Evolutionary conservation across 176 grass and related monocot species (phyloP), one percentile per base, ranked within the genome.

Genomic region (Dendrocalamus sinicus): DNA sequence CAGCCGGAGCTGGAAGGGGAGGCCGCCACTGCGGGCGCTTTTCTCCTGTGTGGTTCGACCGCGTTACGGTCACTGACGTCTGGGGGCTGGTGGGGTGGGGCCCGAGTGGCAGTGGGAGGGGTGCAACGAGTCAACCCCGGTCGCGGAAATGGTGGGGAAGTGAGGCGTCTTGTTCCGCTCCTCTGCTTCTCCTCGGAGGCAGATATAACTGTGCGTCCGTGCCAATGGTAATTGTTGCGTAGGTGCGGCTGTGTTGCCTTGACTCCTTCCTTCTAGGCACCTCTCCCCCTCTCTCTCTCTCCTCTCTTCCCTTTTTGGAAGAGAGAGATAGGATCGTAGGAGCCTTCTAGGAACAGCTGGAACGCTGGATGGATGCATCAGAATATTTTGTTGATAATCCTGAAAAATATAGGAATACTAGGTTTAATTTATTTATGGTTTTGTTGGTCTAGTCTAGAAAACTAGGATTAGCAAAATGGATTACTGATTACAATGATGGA

Each of bases 1-100:
- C 9, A 77, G 75, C 80, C 81, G 85, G 89, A 76, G 76, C 62
- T 47, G 89, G 76, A 54, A 69, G 85, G 57, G 77, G 37, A 61
- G 15, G 50, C 51, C 8, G 72, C 63, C 35, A 69, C 60, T 14
- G 68, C 69, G 51, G 20, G 22, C 14, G 17, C 39, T 22, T 17
- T 70, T 30, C 79, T 24, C 24, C 52, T 35, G 1, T 35, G 16
- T 28, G 67, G 19, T 12, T 52, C 9, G 0, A 28, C 53, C 28
- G 54, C 55, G 50, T 6, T 26, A 24, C 65, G 5, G 78, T 26
- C 9, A 41, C 89, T 84, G 89, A 73, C 85, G 76, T 1, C 61
- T 70, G 85, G 85, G 89, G 4, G 0, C 0, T 10, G 20, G 7
- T 3, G 1, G 3, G 13, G 67, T 15, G 50, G 80, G 80, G 16